Base-by-base conservation (phyloP, 805 yeast genomes). In the Lachancea sp. region DNA sequence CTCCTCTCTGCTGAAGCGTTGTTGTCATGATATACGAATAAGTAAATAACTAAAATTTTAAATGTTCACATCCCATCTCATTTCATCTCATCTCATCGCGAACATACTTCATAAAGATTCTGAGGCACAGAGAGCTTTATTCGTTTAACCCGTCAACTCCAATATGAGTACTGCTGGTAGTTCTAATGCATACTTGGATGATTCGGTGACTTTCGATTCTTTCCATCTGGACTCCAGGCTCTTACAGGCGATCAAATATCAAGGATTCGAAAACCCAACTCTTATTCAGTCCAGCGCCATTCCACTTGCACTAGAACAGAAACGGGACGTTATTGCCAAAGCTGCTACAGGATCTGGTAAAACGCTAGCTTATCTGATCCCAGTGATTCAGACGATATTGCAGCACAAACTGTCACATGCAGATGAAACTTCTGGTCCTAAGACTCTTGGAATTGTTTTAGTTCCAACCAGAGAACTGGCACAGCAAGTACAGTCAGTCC, bases 311-410 rank as follows among this genome's bases (percentile, higher is more conserved):
- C 65, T 92, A 39, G 83, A 86, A 48, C 92, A 90, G 50, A 84
- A 82, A 57, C 81, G 88, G 66, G 97, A 90, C 60, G 83, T 90
- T 48, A 82, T 90, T 34, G 97, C 97, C 28, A 80, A 84, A 58
- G 96, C 97, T 5, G 78, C 86, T 19, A 90, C 98, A 0, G 98
- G 98, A 3, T 83, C 96, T 7, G 97, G 97, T 49, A 90, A 90
- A 63, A 90, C 97, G 0, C 84, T 86, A 8, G 95, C 97, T 1
- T 90, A 90, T 58, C 65, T 82, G 47, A 74, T 90, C 36, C 98
- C 98, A 5, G 80, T 92, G 13, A 61, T 92, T 29, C 95, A 92
- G 60, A 73, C 78, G 29, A 74, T 92, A 29, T 67, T 90, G 44
- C 65, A 69, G 17, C 67, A 65, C 33, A 65, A 51, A 44, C 59